Evolutionary conservation across 2,329 filamentous ascomycete species (phyloP).

Genomic region (Exserohilum turcica): DNA sequence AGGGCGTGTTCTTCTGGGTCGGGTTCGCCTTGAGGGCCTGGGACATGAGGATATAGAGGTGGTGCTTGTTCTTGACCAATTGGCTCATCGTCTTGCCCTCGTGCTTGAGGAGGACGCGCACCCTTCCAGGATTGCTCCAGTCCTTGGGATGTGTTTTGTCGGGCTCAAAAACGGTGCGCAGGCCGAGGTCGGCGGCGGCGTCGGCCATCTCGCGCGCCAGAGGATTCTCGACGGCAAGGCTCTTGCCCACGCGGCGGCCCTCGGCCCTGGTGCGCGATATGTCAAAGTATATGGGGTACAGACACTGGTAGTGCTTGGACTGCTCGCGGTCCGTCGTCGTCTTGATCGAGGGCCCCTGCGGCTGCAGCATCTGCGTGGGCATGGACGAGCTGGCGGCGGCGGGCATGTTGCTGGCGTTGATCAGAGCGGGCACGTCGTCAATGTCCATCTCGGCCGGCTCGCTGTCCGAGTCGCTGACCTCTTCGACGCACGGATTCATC

Average conservation of each 20-base stretch:
- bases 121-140: slow-evolving; percentile 94
- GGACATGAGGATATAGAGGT: slow-evolving; percentile 82
- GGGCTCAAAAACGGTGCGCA: slow-evolving; percentile 82
- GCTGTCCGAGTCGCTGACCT: slow-evolving; percentile 81
- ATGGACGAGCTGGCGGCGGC: slow-evolving; percentile 28
- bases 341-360: slow-evolving; percentile 49
- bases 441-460: slow-evolving; percentile 73
- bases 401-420: slow-evolving; percentile 44
- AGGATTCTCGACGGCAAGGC: slow-evolving; percentile 79
- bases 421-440: slow-evolving; percentile 74
- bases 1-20: slow-evolving; percentile 72
- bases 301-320: slow-evolving; percentile 79
- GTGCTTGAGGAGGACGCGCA: slow-evolving; percentile 76
- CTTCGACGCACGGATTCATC: slow-evolving; percentile 80
- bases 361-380: slow-evolving; percentile 43
- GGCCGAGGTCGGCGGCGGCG: slow-evolving; percentile 68
- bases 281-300: slow-evolving; percentile 98
- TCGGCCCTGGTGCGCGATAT: slow-evolving; percentile 72
- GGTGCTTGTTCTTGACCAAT: slow-evolving; percentile 76
- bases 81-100: slow-evolving; percentile 58
- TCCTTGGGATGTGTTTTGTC: slow-evolving; percentile 94
- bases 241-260: slow-evolving; percentile 76
- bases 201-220: slow-evolving; percentile 87
- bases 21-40: slow-evolving; percentile 78
- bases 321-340: slow-evolving; percentile 55